Conservation (phyloP, 2,329 filamentous ascomycete genomes). For the Clonostachys chloroleuca region DNA sequence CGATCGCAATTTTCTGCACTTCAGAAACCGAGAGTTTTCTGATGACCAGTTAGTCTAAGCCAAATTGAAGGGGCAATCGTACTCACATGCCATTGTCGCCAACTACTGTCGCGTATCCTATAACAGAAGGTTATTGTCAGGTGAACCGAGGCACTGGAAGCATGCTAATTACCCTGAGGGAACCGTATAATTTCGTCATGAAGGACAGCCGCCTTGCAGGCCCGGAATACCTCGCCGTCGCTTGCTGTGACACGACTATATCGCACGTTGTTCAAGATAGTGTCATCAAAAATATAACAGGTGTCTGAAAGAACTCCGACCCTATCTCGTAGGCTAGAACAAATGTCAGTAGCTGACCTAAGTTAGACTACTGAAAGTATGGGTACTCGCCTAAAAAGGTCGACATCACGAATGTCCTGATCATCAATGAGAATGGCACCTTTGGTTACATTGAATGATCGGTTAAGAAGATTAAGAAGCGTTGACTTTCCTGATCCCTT, state of each 20-base stretch:
- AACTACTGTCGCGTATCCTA: slow-evolving; percentile 44
- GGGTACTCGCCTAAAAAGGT: slow-evolving; percentile 34
- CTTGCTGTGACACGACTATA: slow-evolving; percentile 50
- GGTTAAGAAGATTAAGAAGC: slow-evolving; percentile 51
- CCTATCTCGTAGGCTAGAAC: slow-evolving; percentile 41
- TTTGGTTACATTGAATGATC: slow-evolving; percentile 51
- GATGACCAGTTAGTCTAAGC: slow-evolving; percentile 2
- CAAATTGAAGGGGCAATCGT: no score
- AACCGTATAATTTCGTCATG: slow-evolving; percentile 54
- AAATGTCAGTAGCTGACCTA: background rate
- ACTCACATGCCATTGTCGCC: slow-evolving; percentile 44
- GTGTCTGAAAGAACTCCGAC: slow-evolving; percentile 51
- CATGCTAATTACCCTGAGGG: slow-evolving; percentile 31
- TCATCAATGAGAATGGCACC: slow-evolving; percentile 52
- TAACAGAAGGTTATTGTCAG: background rate
- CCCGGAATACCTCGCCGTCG: slow-evolving; percentile 49
- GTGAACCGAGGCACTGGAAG: background rate
- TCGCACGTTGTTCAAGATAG: slow-evolving; percentile 54
- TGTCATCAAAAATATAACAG: slow-evolving; percentile 48
- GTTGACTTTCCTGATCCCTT: slow-evolving; percentile 58
- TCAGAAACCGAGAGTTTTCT: slow-evolving; percentile 63
- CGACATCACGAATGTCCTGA: slow-evolving; percentile 50
- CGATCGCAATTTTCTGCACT: slow-evolving; percentile 63
- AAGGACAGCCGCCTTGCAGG: slow-evolving; percentile 50
- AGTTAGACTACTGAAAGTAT: no score